Evolutionary conservation across 306 rosid genomes (phyloP).

Genomic region (Senna siamea): DNA sequence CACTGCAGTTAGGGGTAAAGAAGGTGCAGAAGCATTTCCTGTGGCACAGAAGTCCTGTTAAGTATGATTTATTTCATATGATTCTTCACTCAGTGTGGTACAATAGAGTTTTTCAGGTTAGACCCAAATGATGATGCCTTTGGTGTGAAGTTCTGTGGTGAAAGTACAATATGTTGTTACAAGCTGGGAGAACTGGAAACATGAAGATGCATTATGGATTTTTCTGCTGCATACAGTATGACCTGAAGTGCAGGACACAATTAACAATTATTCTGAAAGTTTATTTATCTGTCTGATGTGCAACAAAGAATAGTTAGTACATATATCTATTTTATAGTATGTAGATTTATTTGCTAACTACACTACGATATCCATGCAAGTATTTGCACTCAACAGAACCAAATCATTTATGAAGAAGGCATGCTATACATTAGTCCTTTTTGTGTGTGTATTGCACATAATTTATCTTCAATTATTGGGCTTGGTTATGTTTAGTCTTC

Average conservation of each 20-base stretch:
- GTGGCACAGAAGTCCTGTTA: slow-evolving; percentile 21
- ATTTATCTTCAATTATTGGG: no score
- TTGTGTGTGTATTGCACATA: no score
- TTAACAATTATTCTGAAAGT: background rate
- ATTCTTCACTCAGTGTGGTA: slow-evolving; percentile 69
- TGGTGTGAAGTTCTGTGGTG: background rate
- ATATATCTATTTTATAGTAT: background rate
- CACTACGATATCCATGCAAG: background rate
- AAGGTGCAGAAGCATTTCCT: slow-evolving; percentile 57
- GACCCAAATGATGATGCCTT: slow-evolving; percentile 28
- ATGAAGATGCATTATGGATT: slow-evolving; percentile 3
- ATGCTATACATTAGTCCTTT: no score
- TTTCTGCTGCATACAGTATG: background rate
- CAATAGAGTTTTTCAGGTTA: slow-evolving; percentile 63
- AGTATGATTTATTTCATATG: slow-evolving; percentile 19
- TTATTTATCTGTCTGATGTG: background rate
- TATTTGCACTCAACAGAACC: background rate
- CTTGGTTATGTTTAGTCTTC: no score
- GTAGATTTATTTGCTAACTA: background rate
- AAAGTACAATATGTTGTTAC: background rate
- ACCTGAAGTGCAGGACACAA: background rate
- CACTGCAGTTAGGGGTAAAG: slow-evolving; percentile 52
- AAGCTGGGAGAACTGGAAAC: background rate
- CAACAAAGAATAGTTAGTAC: background rate
- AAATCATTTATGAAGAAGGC: background rate